These are phyloP conservation scores for Lentinula aciculospora DNA, from an alignment of 768 basidiomycete species.

Conservation along the genomic window DNA sequence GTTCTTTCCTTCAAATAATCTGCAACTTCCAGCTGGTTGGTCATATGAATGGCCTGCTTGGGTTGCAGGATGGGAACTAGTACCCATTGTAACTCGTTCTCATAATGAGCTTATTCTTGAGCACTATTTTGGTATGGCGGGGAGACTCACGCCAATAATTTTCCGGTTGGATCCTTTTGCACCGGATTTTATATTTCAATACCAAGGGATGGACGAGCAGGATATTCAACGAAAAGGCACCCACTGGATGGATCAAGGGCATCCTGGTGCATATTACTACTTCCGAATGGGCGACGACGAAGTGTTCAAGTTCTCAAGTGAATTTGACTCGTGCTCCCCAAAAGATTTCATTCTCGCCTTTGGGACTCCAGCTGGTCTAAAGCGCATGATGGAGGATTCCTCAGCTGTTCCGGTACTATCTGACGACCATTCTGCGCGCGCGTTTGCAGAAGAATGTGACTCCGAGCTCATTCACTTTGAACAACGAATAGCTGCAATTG, in stretches of 20 bases:
- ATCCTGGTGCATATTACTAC: conserved; percentile 1
- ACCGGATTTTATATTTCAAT: conserved; percentile 4
- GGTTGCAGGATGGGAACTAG: conserved; percentile 5
- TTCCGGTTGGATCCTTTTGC: not conserved
- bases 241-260: not conserved
- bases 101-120: conserved; percentile 5
- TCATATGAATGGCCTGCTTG: conserved; percentile 2
- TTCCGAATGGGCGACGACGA: conserved; percentile 5
- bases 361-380: not conserved
- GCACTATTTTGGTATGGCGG: conserved; percentile 1
- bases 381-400: not conserved
- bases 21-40: not conserved
- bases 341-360: not conserved
- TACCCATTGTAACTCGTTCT: not conserved
- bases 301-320: not conserved
- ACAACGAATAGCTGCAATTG: not conserved
- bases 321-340: not conserved
- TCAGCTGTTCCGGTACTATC: not conserved
- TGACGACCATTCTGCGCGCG: not conserved
- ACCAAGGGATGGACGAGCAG: not conserved
- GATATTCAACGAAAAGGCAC: not conserved
- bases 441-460: not conserved
- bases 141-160: not conserved
- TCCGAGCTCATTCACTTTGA: not conserved
- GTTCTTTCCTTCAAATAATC: not conserved